Conservation (phyloP, 306 rosid species). For the Dryas drummondii region DNA sequence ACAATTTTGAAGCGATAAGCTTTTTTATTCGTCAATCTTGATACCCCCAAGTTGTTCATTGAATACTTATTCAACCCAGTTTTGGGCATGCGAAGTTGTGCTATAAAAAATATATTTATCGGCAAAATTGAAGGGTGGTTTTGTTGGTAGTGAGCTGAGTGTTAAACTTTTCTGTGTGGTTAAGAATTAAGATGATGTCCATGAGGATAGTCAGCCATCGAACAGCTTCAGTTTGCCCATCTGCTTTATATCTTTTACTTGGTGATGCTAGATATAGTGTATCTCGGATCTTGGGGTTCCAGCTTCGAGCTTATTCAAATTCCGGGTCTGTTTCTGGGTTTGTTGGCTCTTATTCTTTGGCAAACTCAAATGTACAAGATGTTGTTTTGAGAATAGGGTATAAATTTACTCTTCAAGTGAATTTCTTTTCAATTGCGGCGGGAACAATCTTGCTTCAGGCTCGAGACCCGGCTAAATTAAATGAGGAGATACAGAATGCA, state of each 20-base stretch:
- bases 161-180: background rate
- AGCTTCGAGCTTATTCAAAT: constrained; percentile 18
- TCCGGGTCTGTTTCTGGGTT: constrained; percentile 24
- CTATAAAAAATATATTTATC: background rate
- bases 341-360: constrained; percentile 33
- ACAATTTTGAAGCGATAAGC: too few species aligned
- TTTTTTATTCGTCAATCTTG: too few species aligned
- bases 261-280: constrained; percentile 27
- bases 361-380: constrained; percentile 23
- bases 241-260: constrained; percentile 23
- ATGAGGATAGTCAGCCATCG: constrained; percentile 29
- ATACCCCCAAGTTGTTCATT: too few species aligned
- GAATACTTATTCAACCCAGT: too few species aligned
- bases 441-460: constrained; percentile 73
- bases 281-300: constrained; percentile 16
- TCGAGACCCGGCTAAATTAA: constrained; percentile 65
- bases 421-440: constrained; percentile 37
- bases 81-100: background rate
- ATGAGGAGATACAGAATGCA: constrained; percentile 56
- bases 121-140: background rate
- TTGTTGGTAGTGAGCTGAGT: background rate
- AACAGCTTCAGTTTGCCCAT: constrained; percentile 24
- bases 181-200: constrained; percentile 30
- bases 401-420: too few species aligned
- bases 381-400: constrained; percentile 17